These are phyloP conservation scores for Ceratocystis smalleyi DNA, from an alignment of 2,329 filamentous ascomycete species.

Conservation along the genomic window DNA sequence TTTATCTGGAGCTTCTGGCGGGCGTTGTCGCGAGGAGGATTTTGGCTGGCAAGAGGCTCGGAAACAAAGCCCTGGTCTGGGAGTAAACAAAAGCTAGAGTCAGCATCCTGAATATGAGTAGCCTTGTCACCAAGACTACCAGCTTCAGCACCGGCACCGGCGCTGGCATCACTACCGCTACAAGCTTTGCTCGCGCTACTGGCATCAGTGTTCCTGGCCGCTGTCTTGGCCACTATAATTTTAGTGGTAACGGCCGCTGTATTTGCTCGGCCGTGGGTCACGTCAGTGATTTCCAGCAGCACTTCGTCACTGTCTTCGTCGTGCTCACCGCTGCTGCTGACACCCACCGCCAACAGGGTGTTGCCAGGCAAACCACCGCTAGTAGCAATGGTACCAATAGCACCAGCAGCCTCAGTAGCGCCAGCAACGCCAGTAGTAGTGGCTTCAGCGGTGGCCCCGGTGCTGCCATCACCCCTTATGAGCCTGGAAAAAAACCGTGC, in stretches of 20 bases:
- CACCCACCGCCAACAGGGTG: background rate
- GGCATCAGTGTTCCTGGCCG: background rate
- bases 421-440: too few relatives aligned
- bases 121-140: background rate
- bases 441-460: background rate
- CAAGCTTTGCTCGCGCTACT: conserved; percentile 27
- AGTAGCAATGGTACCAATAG: background rate
- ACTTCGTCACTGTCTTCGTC: background rate
- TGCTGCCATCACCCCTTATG: background rate
- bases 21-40: conserved; percentile 11
- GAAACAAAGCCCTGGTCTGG: background rate
- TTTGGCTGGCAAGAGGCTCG: conserved; percentile 2
- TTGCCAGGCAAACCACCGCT: background rate
- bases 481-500: conserved; percentile 15
- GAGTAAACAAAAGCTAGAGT: conserved; percentile 33
- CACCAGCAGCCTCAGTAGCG: background rate
- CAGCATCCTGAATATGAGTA: conserved; percentile 20
- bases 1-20: conserved; percentile 10
- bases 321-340: background rate
- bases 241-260: background rate
- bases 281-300: conserved; percentile 5
- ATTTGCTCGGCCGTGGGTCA: conserved; percentile 17
- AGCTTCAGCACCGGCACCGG: background rate
- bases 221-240: conserved; percentile 15
- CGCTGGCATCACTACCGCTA: conserved; percentile 22